phyloP scores from a whole-genome alignment of 208 protist genomes.

The Wallacemonas sp. region DNA sequence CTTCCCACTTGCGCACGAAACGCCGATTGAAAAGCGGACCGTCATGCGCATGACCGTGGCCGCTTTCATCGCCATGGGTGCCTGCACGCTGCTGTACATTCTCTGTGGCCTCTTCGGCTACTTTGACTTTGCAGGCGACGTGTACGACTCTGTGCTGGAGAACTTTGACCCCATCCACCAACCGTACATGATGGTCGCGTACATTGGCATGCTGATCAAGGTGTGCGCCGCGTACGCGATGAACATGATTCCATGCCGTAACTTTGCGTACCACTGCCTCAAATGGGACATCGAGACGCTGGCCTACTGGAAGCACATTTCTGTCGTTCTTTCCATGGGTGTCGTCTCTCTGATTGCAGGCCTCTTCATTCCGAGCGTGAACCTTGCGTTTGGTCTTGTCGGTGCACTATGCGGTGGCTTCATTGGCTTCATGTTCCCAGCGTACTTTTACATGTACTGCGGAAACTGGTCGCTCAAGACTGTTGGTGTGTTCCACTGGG shows the following conservation, averaged over 20 bases:
- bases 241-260: slow-evolving; percentile 60
- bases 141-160: slow-evolving; percentile 41
- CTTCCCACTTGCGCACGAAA: slow-evolving; percentile 51
- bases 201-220: slow-evolving; percentile 76
- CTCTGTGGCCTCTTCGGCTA: slow-evolving; percentile 68
- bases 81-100: slow-evolving; percentile 70
- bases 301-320: too few relatives aligned
- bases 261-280: slow-evolving; percentile 63
- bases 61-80: slow-evolving; percentile 43
- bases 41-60: slow-evolving; percentile 43
- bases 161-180: slow-evolving; percentile 62
- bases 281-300: too few relatives aligned
- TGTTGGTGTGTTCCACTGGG: slow-evolving; percentile 18
- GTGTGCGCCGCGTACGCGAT: slow-evolving; percentile 56
- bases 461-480: slow-evolving; percentile 20
- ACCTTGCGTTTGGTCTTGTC: slow-evolving; percentile 60
- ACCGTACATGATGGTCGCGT: too few relatives aligned
- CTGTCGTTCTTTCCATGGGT: too few relatives aligned
- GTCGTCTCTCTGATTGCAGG: too few relatives aligned
- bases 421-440: slow-evolving; percentile 49
- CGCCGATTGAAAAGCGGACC: neutral
- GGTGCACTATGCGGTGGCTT: slow-evolving; percentile 35
- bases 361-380: slow-evolving; percentile 77
- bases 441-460: slow-evolving; percentile 36
- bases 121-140: slow-evolving; percentile 64